Percentiles rank a stretch among this genome's conserved stretches.
Evolutionary conservation across 768 basidiomycete species (phyloP).

Genomic region (Botryobasidium botryosum): DNA sequence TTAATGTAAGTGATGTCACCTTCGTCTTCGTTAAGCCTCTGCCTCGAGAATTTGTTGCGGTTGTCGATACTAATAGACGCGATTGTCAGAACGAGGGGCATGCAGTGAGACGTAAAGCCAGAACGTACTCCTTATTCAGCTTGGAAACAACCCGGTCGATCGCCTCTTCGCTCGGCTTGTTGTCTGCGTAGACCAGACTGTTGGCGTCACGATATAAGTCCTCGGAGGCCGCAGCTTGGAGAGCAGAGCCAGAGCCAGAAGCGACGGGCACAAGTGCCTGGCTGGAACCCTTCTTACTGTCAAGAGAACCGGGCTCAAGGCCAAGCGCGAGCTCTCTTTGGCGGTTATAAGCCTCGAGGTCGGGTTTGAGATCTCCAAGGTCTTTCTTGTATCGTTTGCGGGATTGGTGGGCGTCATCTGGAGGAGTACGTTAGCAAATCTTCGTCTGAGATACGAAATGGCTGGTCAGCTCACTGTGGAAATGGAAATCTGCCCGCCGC

Average conservation of each 20-base stretch:
- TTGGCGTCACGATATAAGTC: conserved; percentile 88
- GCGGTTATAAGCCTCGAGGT: conserved; percentile 69
- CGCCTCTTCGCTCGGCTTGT: conserved; percentile 87
- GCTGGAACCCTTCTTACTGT: conserved; percentile 19
- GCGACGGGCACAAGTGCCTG: conserved; percentile 8
- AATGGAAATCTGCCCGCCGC: conserved; percentile 74
- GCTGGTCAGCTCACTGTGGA: conserved; percentile 48
- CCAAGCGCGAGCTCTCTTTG: conserved; percentile 81
- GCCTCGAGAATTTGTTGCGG: conserved; percentile 78
- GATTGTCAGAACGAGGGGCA: neutral
- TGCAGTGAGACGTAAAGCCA: neutral
- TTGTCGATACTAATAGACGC: conserved; percentile 53
- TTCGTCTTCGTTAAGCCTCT: conserved; percentile 77
- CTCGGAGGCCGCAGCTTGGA: conserved; percentile 41
- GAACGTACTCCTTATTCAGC: conserved; percentile 83
- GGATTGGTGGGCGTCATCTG: conserved; percentile 84
- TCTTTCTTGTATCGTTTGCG: conserved; percentile 86
- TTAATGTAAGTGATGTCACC: conserved; percentile 99
- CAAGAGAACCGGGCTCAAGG: conserved; percentile 48
- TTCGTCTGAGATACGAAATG: neutral
- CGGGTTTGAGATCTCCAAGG: conserved; percentile 72
- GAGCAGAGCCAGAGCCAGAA: conserved; percentile 10
- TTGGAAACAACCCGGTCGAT: conserved; percentile 84
- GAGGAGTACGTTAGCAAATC: neutral
- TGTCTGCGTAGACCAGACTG: conserved; percentile 83